Percentiles rank a stretch among this genome's conserved stretches.
These are phyloP conservation scores for Podaxis sp. DNA, from an alignment of 768 basidiomycete genomes.

Conservation along the genomic window DNA sequence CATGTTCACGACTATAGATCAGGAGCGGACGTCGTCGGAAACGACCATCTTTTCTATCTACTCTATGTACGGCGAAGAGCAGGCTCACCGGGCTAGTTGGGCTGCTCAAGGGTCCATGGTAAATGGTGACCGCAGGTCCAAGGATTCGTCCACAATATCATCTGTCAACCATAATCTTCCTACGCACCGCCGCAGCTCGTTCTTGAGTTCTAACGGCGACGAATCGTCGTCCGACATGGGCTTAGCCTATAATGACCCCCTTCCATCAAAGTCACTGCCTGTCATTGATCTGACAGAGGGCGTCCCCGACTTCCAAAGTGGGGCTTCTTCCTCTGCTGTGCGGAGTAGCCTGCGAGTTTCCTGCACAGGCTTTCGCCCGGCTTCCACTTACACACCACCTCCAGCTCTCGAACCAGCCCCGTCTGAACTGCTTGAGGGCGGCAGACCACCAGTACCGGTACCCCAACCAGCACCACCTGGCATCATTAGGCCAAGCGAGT, in stretches of 20 bases:
- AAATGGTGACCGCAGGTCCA: slow-evolving; percentile 21
- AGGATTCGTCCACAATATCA: slow-evolving; percentile 23
- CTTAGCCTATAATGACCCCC: slow-evolving; percentile 30
- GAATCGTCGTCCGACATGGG: slow-evolving; percentile 28
- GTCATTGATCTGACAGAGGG: slow-evolving; percentile 7
- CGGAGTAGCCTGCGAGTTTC: neutral
- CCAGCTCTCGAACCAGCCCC: slow-evolving; percentile 26
- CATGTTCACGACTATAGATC: slow-evolving; percentile 20
- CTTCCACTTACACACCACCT: slow-evolving; percentile 31
- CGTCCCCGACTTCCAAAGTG: neutral
- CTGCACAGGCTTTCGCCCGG: slow-evolving; percentile 19
- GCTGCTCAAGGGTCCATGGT: slow-evolving; percentile 10
- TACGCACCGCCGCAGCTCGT: slow-evolving; percentile 25
- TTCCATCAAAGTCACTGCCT: slow-evolving; percentile 20
- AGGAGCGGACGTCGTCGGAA: slow-evolving; percentile 53
- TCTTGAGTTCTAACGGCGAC: slow-evolving; percentile 23
- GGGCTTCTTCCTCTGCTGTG: neutral
- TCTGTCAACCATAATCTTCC: slow-evolving; percentile 32
- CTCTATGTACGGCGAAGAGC: slow-evolving; percentile 78
- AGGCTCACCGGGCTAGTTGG: slow-evolving; percentile 38
- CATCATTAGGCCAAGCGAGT: neutral
- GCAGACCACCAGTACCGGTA: slow-evolving; percentile 23
- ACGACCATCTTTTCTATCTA: slow-evolving; percentile 82
- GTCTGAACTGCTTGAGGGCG: slow-evolving; percentile 32
- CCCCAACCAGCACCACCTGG: neutral